Conservation (phyloP, 2,329 filamentous ascomycete species). For the Aureobasidium zeae region DNA sequence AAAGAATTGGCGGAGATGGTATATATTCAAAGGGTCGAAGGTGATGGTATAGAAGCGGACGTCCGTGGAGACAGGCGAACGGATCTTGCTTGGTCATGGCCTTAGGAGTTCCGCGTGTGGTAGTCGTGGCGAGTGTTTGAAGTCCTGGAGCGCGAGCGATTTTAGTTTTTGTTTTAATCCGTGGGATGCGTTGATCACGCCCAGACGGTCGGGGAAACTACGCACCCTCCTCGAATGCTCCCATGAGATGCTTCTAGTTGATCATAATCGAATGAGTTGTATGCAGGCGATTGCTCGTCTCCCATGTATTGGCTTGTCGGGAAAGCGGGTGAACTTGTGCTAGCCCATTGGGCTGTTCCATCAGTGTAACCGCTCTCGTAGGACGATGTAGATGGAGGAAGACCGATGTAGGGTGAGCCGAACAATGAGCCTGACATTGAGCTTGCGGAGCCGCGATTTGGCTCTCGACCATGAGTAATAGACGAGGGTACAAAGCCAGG, state of each 20-base stretch:
- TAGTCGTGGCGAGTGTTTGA: neutral
- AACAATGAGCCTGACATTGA: constrained; percentile 25
- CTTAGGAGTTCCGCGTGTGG: neutral
- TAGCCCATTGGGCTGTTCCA: constrained; percentile 26
- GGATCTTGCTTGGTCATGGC: neutral
- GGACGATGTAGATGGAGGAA: constrained; percentile 27
- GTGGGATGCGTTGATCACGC: constrained; percentile 20
- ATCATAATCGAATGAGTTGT: constrained; percentile 13
- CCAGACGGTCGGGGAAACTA: constrained; percentile 27
- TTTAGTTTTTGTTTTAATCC: constrained; percentile 15
- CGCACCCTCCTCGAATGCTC: constrained; percentile 28
- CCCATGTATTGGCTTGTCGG: constrained; percentile 27
- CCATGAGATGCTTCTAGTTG: constrained; percentile 12
- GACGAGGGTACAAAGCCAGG: constrained; percentile 43
- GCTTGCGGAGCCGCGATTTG: constrained; percentile 23
- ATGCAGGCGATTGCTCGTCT: constrained; percentile 27
- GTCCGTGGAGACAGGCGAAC: neutral
- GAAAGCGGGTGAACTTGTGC: constrained; percentile 27
- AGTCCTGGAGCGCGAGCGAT: constrained; percentile 15
- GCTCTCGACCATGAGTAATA: constrained; percentile 1
- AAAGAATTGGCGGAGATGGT: no score
- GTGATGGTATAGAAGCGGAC: no score
- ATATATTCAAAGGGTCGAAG: no score
- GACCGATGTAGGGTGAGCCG: constrained; percentile 35
- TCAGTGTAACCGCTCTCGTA: constrained; percentile 22